Evolutionary conservation across 371 early-diverging fungal genomes (phyloP), one percentile per base, ranked within the genome.

Genomic region (Apophysomyces sp.): DNA sequence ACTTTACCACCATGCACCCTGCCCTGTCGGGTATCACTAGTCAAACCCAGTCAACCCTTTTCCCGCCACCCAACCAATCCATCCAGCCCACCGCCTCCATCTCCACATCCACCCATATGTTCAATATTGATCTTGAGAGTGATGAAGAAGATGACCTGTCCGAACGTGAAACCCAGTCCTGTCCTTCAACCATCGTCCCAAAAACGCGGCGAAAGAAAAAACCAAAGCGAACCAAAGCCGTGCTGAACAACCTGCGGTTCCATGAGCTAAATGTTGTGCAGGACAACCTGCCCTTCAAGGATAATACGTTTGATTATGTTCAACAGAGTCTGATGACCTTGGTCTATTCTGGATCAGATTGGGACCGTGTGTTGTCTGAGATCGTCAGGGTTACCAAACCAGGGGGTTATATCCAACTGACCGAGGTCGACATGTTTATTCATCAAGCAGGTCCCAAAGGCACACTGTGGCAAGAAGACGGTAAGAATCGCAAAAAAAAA

Each of bases 211-310:
- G 24, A 21, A 44, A n/a, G 49, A 44, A 21, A 18, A 44, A 21
- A 21, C 49, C 21, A 2, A 44, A 44, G 21, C 49, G 9, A 21
- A 44, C 18, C 5, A 60, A 27, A 61, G 9, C 49, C 34, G 51
- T 68, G n/a, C 52, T 71, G 18, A 21, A 52, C 1, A 72, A 72
- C 60, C 64, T 73, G n/a, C 68, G 72, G 30, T 69, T 72, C 28
- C 65, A 72, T 54, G 31, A 55, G 21, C 36, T 51, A 5, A 61
- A 68, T 36, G 61, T 67, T 0, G 6, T 62, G 1, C 57, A 68
- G 34, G 61, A 58, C 12, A 16, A 29, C 27, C 61, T 70, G 7
- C 68, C 68, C 21, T 68, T 63, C 34, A 24, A 32, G 12, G 63
- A 68, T 29, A 57, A 68, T 27, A 60, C 64, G 6, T 68, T 68